These are phyloP conservation scores for Gossypium australe DNA, from an alignment of 345 rosid genomes.

Conservation along the genomic window DNA sequence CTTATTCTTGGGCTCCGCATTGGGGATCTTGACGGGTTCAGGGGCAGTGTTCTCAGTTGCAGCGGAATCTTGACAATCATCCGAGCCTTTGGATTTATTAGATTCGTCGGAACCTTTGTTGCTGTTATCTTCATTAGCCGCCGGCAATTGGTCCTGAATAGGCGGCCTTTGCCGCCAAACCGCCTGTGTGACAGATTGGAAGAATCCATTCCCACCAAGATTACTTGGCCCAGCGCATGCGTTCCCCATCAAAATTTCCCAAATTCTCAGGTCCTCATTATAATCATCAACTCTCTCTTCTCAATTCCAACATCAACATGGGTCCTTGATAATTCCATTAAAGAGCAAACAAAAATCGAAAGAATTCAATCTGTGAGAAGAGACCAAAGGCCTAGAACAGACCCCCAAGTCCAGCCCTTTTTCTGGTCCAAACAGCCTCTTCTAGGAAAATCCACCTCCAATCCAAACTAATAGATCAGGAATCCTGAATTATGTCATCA, in stretches of 20 bases:
- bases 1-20: constrained; percentile 28
- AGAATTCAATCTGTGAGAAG: not conserved
- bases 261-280: constrained; percentile 24
- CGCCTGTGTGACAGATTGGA: constrained; percentile 73
- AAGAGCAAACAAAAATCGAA: not conserved
- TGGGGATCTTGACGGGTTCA: constrained; percentile 51
- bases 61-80: constrained; percentile 13
- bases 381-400: constrained; percentile 7
- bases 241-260: constrained; percentile 65
- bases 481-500: not conserved
- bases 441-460: constrained; percentile 2
- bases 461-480: constrained; percentile 7
- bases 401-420: constrained; percentile 1
- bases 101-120: constrained; percentile 15
- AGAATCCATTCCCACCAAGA: constrained; percentile 56
- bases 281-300: constrained; percentile 7
- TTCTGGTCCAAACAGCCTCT: not conserved
- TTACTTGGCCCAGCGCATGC: constrained; percentile 76
- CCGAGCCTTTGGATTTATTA: constrained; percentile 15
- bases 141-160: constrained; percentile 36
- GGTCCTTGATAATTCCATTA: constrained; percentile 20
- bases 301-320: constrained; percentile 16
- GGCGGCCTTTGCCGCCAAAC: constrained; percentile 61
- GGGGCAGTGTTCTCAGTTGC: constrained; percentile 58
- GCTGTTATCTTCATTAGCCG: constrained; percentile 24